phyloP scores from a whole-genome alignment of 352 stramenopile species.

The Phytophthora europaea region DNA sequence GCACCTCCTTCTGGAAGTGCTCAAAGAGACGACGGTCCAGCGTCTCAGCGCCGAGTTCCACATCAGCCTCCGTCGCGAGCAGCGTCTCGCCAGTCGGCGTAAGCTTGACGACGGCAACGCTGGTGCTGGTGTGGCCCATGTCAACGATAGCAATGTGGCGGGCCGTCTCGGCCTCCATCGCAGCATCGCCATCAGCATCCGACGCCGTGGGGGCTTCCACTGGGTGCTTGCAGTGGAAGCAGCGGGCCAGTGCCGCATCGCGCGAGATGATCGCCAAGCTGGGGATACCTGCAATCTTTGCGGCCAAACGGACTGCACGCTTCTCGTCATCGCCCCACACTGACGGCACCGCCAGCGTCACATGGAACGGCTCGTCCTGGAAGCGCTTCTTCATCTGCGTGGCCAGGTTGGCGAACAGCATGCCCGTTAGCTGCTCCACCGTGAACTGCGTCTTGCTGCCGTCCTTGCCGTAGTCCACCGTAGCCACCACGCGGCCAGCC shows the following conservation, averaged over 20 bases:
- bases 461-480: conserved; percentile 73
- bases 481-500: conserved; percentile 47
- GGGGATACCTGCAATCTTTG: conserved; percentile 71
- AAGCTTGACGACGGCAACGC: conserved; percentile 76
- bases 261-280: conserved; percentile 61
- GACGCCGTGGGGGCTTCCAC: conserved; percentile 36
- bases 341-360: conserved; percentile 75
- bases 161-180: conserved; percentile 36
- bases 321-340: conserved; percentile 69
- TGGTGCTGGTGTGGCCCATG: conserved; percentile 87
- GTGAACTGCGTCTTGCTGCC: conserved; percentile 60
- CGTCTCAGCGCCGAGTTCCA: conserved; percentile 74
- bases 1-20: conserved; percentile 79
- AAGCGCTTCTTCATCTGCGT: conserved; percentile 75
- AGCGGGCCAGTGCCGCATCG: conserved; percentile 71
- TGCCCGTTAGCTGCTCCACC: conserved; percentile 78
- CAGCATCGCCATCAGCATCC: conserved; percentile 29
- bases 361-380: conserved; percentile 53
- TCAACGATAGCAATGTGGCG: conserved; percentile 89
- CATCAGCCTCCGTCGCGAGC: conserved; percentile 62
- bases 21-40: conserved; percentile 84
- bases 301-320: conserved; percentile 52
- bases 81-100: conserved; percentile 67
- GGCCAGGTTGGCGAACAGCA: conserved; percentile 82
- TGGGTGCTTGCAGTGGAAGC: conserved; percentile 89